These are phyloP conservation scores for Colletotrichum sp. DNA, from an alignment of 2,329 filamentous ascomycete genomes.

Conservation along the genomic window DNA sequence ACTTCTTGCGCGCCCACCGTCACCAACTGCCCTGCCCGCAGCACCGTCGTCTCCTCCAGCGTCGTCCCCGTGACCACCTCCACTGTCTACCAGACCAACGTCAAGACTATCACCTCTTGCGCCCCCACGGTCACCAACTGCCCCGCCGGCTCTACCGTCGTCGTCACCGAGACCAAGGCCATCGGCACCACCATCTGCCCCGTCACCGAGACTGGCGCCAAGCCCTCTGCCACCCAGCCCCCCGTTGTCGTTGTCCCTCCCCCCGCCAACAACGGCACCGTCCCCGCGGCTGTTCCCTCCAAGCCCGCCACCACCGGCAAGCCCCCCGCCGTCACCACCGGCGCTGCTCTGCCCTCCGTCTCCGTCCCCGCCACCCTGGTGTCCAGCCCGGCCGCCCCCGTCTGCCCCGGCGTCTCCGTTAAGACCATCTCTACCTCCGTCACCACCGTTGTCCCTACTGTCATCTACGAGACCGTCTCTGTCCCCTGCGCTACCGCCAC, in stretches of 20 bases:
- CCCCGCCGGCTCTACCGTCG: conserved; percentile 48
- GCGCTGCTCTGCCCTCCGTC: conserved; percentile 21
- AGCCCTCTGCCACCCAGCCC: conserved; percentile 24
- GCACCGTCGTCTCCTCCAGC: conserved; percentile 44
- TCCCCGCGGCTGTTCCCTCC: conserved; percentile 26
- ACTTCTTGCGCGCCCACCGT: conserved; percentile 58
- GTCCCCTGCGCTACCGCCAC: conserved; percentile 45
- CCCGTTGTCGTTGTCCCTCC: conserved; percentile 22
- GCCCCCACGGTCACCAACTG: conserved; percentile 67
- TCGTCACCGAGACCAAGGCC: conserved; percentile 42
- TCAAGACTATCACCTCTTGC: conserved; percentile 68
- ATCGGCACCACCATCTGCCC: conserved; percentile 52
- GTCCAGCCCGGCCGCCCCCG: conserved; percentile 19
- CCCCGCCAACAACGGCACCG: conserved; percentile 27
- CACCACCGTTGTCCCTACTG: conserved; percentile 60
- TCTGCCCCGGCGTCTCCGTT: conserved; percentile 44
- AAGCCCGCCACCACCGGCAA: conserved; percentile 10
- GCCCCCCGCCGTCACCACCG: conserved; percentile 26
- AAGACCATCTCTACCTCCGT: conserved; percentile 60
- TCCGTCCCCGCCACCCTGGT: conserved; percentile 21
- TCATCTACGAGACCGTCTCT: conserved; percentile 51
- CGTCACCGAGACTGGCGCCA: conserved; percentile 23
- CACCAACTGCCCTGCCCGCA: conserved; percentile 51
- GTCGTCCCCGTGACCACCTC: conserved; percentile 42
- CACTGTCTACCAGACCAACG: conserved; percentile 62